Percentiles rank a stretch among this genome's conserved stretches.
phyloP scores from a whole-genome alignment of 2,329 filamentous ascomycete species.

The Dactylellina haptotyla region DNA sequence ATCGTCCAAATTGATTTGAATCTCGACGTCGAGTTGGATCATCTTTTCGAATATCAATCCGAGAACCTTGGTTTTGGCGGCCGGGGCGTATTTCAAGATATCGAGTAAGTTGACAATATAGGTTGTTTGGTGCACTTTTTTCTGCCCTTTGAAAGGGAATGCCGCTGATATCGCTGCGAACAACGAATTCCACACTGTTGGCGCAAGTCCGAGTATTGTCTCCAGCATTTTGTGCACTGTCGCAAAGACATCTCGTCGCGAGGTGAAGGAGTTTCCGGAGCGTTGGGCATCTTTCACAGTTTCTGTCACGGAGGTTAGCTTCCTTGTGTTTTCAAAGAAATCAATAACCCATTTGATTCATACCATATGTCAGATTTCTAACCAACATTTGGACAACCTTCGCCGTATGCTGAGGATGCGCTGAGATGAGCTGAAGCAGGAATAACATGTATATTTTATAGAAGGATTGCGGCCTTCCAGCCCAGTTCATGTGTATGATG shows the following conservation, averaged over 20 bases:
- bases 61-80: constrained; percentile 81
- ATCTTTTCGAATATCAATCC: constrained; percentile 84
- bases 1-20: constrained; percentile 92
- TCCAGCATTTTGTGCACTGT: constrained; percentile 80
- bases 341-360: constrained; percentile 62
- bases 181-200: constrained; percentile 77
- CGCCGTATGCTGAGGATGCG: constrained; percentile 80
- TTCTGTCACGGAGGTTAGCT: constrained; percentile 64
- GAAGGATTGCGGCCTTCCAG: constrained; percentile 73
- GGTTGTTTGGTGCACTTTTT: constrained; percentile 80
- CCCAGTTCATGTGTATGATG: constrained; percentile 72
- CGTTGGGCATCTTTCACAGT: constrained; percentile 63
- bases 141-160: constrained; percentile 81
- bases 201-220: constrained; percentile 81
- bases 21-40: constrained; percentile 93
- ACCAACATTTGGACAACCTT: constrained; percentile 83
- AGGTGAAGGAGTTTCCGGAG: constrained; percentile 69
- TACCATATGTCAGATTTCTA: constrained; percentile 74
- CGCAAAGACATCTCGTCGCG: constrained; percentile 72
- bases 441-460: constrained; percentile 75
- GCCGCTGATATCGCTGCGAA: constrained; percentile 66
- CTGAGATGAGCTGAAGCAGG: constrained; percentile 77
- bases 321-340: constrained; percentile 58
- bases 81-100: constrained; percentile 79
- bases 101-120: constrained; percentile 86